Evolutionary conservation across 1,284 basidiomycete genomes (phyloP).

Genomic region (Puccinia horiana): DNA sequence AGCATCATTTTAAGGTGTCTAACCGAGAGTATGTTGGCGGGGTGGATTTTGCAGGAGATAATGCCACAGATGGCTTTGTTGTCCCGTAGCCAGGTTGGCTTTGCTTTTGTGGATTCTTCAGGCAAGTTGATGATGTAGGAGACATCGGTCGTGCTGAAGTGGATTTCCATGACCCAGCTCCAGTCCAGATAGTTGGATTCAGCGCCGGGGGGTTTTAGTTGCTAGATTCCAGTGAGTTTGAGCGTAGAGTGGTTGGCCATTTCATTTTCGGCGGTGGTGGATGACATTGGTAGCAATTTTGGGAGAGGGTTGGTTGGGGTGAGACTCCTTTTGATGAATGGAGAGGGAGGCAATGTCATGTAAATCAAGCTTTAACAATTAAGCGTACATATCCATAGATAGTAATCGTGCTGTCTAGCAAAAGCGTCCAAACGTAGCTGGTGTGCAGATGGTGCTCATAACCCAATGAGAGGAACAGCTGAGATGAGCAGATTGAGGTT

Average conservation of each 20-base stretch:
- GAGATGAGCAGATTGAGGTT: too few relatives aligned
- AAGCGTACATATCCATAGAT: too few relatives aligned
- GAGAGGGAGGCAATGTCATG: too few relatives aligned
- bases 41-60: background rate
- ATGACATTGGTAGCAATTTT: too few relatives aligned
- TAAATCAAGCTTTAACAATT: too few relatives aligned
- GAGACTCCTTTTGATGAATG: too few relatives aligned
- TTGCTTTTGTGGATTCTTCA: background rate
- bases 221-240: background rate
- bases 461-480: too few relatives aligned
- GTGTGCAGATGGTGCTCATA: too few relatives aligned
- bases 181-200: conserved; percentile 22
- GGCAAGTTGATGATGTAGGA: background rate
- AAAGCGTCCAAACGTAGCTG: too few relatives aligned
- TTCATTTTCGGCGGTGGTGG: too few relatives aligned
- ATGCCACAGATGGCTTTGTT: background rate
- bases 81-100: background rate
- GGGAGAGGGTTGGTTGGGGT: too few relatives aligned
- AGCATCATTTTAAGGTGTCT: background rate
- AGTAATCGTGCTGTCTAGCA: too few relatives aligned
- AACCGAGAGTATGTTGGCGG: background rate
- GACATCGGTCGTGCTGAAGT: background rate
- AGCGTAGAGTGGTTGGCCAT: background rate
- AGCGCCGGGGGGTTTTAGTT: background rate
- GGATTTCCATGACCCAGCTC: background rate